phyloP scores from a whole-genome alignment of 306 rosid genomes.

The Quercus dentata region DNA sequence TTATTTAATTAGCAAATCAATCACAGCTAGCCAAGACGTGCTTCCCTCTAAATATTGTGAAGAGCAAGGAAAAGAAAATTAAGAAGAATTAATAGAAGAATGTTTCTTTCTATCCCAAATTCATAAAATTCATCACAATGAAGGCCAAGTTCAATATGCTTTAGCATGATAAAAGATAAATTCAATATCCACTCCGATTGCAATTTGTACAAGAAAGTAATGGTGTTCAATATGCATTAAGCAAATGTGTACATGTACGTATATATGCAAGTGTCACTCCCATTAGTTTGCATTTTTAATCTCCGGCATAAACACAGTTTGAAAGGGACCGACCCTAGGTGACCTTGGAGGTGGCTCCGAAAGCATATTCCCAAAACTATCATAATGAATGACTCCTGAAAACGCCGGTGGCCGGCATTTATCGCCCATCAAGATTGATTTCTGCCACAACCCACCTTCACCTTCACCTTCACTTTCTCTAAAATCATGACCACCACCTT shows the following conservation, averaged over 20 bases:
- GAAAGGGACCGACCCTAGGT: slow-evolving; percentile 24
- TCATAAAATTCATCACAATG: too few species aligned
- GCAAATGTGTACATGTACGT: neutral
- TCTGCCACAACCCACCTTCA: slow-evolving; percentile 46
- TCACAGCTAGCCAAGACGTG: too few species aligned
- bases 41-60: too few species aligned
- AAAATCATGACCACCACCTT: neutral
- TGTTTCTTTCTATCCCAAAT: too few species aligned
- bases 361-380: slow-evolving; percentile 30
- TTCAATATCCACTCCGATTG: neutral
- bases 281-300: neutral
- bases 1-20: too few species aligned
- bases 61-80: too few species aligned
- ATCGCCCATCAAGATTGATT: slow-evolving; percentile 45
- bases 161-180: neutral
- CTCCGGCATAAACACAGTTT: neutral
- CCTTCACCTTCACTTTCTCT: neutral
- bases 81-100: too few species aligned
- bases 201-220: neutral
- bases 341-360: slow-evolving; percentile 36
- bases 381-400: slow-evolving; percentile 44
- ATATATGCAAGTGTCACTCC: too few species aligned
- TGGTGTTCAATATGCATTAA: neutral
- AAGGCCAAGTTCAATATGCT: too few species aligned
- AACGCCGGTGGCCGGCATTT: slow-evolving; percentile 40